Conservation (phyloP, 345 rosid genomes). For the Populus ilicifolia region DNA sequence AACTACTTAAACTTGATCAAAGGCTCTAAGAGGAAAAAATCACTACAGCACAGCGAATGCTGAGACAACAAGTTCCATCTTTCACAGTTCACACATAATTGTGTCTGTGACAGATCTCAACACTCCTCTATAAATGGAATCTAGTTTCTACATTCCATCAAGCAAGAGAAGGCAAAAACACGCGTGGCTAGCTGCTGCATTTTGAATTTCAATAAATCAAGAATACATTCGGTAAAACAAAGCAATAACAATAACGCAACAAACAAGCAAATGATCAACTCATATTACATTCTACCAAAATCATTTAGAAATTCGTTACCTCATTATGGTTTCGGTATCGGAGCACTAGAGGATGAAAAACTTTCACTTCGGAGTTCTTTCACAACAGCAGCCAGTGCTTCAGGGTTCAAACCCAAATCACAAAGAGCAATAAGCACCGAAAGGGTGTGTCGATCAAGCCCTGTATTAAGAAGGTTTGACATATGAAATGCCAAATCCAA, state of each 20-base stretch:
- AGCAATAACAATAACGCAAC: background rate
- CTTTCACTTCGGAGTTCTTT: slow-evolving; percentile 1
- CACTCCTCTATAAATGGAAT: background rate
- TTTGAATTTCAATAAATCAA: background rate
- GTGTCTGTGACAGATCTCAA: background rate
- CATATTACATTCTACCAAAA: background rate
- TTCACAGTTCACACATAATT: background rate
- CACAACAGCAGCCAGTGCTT: slow-evolving; percentile 13
- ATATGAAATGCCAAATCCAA: slow-evolving; percentile 13
- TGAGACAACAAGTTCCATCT: background rate
- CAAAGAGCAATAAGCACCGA: slow-evolving; percentile 10
- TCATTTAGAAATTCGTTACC: background rate
- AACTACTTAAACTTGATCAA: background rate
- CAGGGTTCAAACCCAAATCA: slow-evolving; percentile 16
- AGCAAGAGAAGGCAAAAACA: background rate
- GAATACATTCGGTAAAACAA: background rate
- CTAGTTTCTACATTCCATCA: background rate
- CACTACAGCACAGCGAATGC: background rate
- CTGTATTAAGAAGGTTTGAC: slow-evolving; percentile 6
- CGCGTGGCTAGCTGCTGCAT: background rate
- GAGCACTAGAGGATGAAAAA: background rate
- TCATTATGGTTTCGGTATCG: background rate
- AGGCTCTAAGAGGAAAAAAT: background rate
- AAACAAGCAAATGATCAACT: background rate
- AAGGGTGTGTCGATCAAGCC: slow-evolving; percentile 14